These are phyloP conservation scores for Thalassiosira livingstoniorum DNA, from an alignment of 352 stramenopile genomes.

Conservation along the genomic window DNA sequence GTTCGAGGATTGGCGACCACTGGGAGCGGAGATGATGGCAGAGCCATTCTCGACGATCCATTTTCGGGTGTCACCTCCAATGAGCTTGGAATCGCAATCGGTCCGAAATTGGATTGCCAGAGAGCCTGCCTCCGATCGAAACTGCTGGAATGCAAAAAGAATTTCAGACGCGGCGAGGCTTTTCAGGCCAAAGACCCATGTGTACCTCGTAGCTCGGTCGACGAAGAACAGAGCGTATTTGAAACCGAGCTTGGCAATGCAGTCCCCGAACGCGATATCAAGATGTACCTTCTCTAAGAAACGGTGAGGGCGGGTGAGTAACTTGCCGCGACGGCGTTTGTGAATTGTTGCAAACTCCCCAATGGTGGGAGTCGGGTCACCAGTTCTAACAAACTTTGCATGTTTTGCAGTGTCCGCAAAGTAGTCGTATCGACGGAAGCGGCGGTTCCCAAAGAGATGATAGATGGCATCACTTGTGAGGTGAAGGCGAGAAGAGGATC, in stretches of 20 bases:
- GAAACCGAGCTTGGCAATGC: constrained; percentile 5
- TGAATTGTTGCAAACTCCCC: constrained; percentile 1
- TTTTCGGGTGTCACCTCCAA: not conserved
- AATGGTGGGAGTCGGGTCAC: not conserved
- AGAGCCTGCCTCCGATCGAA: constrained; percentile 20
- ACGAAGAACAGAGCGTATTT: constrained; percentile 39
- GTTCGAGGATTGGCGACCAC: constrained; percentile 40
- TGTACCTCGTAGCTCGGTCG: constrained; percentile 32
- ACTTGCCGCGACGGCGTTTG: not conserved
- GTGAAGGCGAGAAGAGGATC: not conserved
- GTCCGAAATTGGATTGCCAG: constrained; percentile 20
- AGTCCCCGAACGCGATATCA: constrained; percentile 46
- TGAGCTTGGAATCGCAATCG: constrained; percentile 43
- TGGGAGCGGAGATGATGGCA: constrained; percentile 17
- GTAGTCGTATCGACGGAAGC: not conserved
- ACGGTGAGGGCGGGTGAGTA: not conserved
- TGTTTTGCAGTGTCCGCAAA: not conserved
- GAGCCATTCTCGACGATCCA: constrained; percentile 13
- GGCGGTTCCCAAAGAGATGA: not conserved
- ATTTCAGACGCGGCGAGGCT: constrained; percentile 1
- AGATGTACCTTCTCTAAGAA: no score
- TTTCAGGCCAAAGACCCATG: constrained; percentile 33
- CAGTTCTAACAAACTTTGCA: not conserved
- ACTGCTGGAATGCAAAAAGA: constrained; percentile 21
- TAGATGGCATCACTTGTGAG: no score